Conservation (phyloP, 306 rosid species). For the Quercus cerris region DNA sequence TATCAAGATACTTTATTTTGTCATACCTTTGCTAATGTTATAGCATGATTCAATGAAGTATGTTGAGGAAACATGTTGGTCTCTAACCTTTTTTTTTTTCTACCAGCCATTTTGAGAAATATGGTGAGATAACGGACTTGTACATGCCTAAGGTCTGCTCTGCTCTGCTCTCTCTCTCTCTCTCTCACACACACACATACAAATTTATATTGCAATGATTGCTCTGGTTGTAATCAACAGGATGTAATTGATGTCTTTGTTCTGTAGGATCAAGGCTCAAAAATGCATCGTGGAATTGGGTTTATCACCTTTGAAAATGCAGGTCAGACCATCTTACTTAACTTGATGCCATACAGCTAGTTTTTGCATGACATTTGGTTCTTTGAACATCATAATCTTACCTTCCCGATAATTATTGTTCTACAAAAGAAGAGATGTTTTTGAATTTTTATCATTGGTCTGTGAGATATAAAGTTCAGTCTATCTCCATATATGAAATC, state of each 20-base stretch:
- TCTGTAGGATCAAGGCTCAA: conserved; percentile 86
- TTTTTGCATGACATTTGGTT: neutral
- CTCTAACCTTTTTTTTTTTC: conserved; percentile 4
- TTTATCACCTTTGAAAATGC: conserved; percentile 91
- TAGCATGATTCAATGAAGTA: neutral
- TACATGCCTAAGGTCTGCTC: conserved; percentile 94
- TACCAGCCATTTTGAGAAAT: conserved; percentile 91
- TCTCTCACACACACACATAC: neutral
- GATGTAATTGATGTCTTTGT: neutral
- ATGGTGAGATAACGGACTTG: conserved; percentile 94
- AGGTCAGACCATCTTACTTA: conserved; percentile 50
- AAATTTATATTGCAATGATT: neutral
- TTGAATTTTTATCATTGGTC: neutral
- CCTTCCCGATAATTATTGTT: neutral
- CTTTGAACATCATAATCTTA: neutral
- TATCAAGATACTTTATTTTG: neutral
- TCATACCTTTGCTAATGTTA: neutral
- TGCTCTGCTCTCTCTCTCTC: neutral
- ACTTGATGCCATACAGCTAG: conserved; percentile 1
- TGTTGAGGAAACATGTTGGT: conserved; percentile 8
- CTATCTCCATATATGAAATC: no score
- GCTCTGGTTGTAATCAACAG: neutral
- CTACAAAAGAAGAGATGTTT: neutral
- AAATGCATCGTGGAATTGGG: conserved; percentile 91
- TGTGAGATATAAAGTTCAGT: no score